Percentiles rank a stretch among this genome's conserved stretches.
phyloP scores from a whole-genome alignment of 2,329 filamentous ascomycete genomes.

The Metarhizium brunneum region DNA sequence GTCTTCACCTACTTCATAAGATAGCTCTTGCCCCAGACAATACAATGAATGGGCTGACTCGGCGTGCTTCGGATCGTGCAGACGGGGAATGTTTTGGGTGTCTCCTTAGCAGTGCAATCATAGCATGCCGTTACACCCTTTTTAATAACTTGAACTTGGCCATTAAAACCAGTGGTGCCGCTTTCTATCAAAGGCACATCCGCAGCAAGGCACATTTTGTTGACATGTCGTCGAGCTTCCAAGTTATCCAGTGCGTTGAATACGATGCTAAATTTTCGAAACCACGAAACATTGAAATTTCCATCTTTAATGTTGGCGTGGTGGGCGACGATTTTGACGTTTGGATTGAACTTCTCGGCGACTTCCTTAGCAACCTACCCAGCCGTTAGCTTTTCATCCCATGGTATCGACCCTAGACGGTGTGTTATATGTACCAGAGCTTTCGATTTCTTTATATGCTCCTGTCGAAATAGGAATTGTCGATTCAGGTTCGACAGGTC shows the following conservation, averaged over 20 bases:
- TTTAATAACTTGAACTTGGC: conserved; percentile 94
- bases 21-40: conserved; percentile 98
- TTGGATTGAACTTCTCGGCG: conserved; percentile 82
- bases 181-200: conserved; percentile 89
- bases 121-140: conserved; percentile 91
- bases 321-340: conserved; percentile 76
- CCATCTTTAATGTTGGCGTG: conserved; percentile 92
- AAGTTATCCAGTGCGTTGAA: conserved; percentile 98
- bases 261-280: conserved; percentile 70
- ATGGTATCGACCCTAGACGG: neutral
- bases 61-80: conserved; percentile 97
- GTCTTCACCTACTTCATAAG: conserved; percentile 54
- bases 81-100: conserved; percentile 87
- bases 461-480: conserved; percentile 91
- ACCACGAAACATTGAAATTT: conserved; percentile 83
- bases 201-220: conserved; percentile 92
- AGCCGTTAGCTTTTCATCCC: conserved; percentile 10
- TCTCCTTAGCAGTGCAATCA: conserved; percentile 83
- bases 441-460: conserved; percentile 97
- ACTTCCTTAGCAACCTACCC: conserved; percentile 81
- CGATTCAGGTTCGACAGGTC: conserved; percentile 96
- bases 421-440: conserved; percentile 57
- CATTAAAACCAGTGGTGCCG: conserved; percentile 95
- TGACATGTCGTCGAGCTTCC: conserved; percentile 88
- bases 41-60: conserved; percentile 94